Conservation (phyloP, 2,329 filamentous ascomycete species). For the Aspergillus sp. region DNA sequence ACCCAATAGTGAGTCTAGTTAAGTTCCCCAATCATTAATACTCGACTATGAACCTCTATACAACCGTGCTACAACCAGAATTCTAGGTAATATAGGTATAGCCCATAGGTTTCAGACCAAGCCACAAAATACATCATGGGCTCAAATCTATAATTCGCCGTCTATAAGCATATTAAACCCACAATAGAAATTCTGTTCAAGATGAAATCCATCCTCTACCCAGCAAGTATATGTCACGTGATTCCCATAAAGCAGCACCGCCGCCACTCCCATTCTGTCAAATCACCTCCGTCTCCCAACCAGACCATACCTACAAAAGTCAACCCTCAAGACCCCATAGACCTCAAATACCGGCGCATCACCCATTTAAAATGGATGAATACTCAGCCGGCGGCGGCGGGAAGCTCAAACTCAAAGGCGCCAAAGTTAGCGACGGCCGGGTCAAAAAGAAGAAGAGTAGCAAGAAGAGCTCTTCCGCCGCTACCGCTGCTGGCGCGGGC, state of each 20-base stretch:
- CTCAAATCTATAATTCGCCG: too few relatives aligned
- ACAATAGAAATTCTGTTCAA: too few relatives aligned
- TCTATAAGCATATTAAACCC: not conserved
- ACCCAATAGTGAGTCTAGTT: not conserved
- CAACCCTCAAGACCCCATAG: not conserved
- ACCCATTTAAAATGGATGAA: conserved; percentile 3
- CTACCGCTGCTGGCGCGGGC: not conserved
- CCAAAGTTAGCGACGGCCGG: conserved; percentile 55
- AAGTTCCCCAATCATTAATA: too few relatives aligned
- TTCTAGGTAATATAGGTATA: not conserved
- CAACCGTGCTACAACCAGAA: not conserved
- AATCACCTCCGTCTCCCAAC: not conserved
- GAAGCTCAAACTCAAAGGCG: conserved; percentile 82
- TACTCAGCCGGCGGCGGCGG: conserved; percentile 69
- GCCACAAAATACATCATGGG: too few relatives aligned
- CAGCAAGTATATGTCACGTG: conserved; percentile 11
- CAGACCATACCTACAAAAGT: not conserved
- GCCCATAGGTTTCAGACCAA: not conserved
- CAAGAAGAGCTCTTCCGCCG: conserved; percentile 39
- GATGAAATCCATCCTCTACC: not conserved
- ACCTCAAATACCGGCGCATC: not conserved
- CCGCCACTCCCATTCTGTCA: conserved; percentile 6
- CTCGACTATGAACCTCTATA: not conserved
- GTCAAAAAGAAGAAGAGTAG: conserved; percentile 48
- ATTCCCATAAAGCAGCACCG: conserved; percentile 8